phyloP scores from a whole-genome alignment of 495 filamentous ascomycete genomes.

The Mytilinidion resinicola region DNA sequence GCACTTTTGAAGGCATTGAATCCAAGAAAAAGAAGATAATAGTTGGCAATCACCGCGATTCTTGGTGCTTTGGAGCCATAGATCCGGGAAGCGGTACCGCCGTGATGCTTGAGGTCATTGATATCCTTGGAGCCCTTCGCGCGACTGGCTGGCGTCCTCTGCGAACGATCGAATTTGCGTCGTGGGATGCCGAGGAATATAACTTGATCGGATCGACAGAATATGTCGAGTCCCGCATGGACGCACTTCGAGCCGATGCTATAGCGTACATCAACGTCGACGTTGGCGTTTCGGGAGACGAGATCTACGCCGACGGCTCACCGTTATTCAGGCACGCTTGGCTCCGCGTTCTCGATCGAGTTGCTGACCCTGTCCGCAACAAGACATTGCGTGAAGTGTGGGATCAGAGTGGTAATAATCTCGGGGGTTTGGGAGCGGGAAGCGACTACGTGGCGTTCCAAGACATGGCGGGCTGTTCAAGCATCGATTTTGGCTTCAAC shows the following conservation, averaged over 20 bases:
- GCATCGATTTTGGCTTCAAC: constrained; percentile 76
- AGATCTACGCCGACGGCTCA: constrained; percentile 69
- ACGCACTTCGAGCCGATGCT: constrained; percentile 52
- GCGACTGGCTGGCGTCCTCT: constrained; percentile 80
- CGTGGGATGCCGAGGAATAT: constrained; percentile 91
- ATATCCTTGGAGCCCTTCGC: constrained; percentile 72
- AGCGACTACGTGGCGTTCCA: constrained; percentile 92
- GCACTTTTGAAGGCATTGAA: constrained; percentile 73
- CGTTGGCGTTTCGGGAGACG: constrained; percentile 65
- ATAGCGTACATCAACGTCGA: constrained; percentile 92
- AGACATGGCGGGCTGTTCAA: constrained; percentile 84
- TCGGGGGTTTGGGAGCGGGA: constrained; percentile 66
- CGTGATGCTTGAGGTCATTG: constrained; percentile 78
- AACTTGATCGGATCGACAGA: constrained; percentile 94
- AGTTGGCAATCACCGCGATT: constrained; percentile 89
- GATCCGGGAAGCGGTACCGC: constrained; percentile 80
- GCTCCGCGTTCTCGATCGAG: constrained; percentile 62
- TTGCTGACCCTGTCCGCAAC: constrained; percentile 66
- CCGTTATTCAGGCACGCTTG: constrained; percentile 71
- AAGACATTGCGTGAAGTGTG: constrained; percentile 68
- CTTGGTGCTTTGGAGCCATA: constrained; percentile 83
- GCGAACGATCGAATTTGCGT: constrained; percentile 87
- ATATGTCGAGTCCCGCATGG: constrained; percentile 69
- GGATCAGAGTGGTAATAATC: constrained; percentile 53
- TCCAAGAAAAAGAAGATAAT: constrained; percentile 79